Evolutionary conservation across 2,329 filamentous ascomycete genomes (phyloP), one percentile per base, ranked within the genome.

Genomic region (Monosporascus sp.): DNA sequence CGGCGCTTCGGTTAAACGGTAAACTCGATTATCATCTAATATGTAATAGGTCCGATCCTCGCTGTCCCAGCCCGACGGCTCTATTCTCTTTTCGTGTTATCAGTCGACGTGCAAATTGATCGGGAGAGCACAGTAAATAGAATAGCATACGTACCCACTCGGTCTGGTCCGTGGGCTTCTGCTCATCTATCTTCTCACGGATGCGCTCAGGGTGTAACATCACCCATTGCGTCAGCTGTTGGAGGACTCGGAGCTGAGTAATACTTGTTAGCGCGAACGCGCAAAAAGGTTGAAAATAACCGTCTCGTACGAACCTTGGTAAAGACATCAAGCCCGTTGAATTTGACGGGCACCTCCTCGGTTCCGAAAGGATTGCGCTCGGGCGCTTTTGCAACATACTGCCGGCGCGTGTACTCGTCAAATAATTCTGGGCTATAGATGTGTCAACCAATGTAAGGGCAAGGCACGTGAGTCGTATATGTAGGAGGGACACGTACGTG

Each of bases 1-100:
- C 1, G 84, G 82, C 25, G 87, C 80, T 54, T 96, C 89, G n/a
- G 89, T 90, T 56, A 88, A 79, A 52, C 92, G 88, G 68, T 99
- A 99, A 42, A 99, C 77, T 57, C 94, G 83, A 63, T 97, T 95
- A 68, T 99, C 94, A 62, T 97, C 93, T 3, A 99, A 80, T 3
- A 97, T 86, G 65, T 88, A 96, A 67, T 97, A 96, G 37, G 85
- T 85, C 38, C 90, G 86, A 58, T 96, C 92, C 47, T 96, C 79
- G 22, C 84, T 80, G 68, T 99, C 94, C 84, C 90, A 97, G 9
- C 94, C 94, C 57, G 88, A 85, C 0, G 89, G 87, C 64, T 93
- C 89, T 60, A 94, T 90, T 54, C 85, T 77, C 84, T 87, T 50
- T 5, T 18, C 24, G 17, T 15, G 20, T 36, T 25, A 57, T 71